Percentiles rank a stretch among this genome's conserved stretches.
phyloP scores from a whole-genome alignment of 2,329 filamentous ascomycete species.

The Sphaerulina musiva region DNA sequence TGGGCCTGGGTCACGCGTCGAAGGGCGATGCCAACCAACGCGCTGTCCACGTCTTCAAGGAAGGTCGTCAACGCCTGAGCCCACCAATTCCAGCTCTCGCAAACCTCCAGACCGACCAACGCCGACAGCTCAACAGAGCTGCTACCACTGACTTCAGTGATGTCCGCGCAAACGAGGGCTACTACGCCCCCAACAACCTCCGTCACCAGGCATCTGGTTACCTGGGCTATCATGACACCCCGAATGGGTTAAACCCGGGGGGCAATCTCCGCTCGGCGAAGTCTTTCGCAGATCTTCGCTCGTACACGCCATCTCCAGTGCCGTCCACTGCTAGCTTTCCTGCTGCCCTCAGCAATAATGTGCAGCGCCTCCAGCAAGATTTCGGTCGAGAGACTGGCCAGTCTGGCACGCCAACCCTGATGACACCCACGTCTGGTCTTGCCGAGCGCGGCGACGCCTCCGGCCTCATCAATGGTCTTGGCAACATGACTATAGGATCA shows the following conservation, averaged over 20 bases:
- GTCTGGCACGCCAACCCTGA: conserved; percentile 59
- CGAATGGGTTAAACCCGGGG: conserved; percentile 56
- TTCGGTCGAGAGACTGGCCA: conserved; percentile 52
- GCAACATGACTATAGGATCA: conserved; percentile 53
- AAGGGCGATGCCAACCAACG: conserved; percentile 81
- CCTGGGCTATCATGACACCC: conserved; percentile 71
- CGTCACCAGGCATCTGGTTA: conserved; percentile 73
- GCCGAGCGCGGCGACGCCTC: conserved; percentile 28
- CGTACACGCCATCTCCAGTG: conserved; percentile 89
- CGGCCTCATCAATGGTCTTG: conserved; percentile 57
- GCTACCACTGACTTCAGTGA: conserved; percentile 97
- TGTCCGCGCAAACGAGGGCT: conserved; percentile 64
- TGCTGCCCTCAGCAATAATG: conserved; percentile 57
- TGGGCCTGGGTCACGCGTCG: conserved; percentile 85
- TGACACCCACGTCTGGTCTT: conserved; percentile 48
- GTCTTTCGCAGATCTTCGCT: conserved; percentile 91
- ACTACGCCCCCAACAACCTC: conserved; percentile 68
- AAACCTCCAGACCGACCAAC: conserved; percentile 68
- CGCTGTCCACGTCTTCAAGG: conserved; percentile 83
- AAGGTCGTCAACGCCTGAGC: conserved; percentile 52
- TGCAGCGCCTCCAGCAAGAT: conserved; percentile 53
- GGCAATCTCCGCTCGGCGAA: conserved; percentile 87
- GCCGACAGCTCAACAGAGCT: conserved; percentile 80
- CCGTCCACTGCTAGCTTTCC: conserved; percentile 85
- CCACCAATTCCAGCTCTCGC: conserved; percentile 58